Percentiles rank a stretch among this genome's conserved stretches.
phyloP scores from a whole-genome alignment of 1,284 basidiomycete genomes.

The Mycosarcoma maydis region DNA sequence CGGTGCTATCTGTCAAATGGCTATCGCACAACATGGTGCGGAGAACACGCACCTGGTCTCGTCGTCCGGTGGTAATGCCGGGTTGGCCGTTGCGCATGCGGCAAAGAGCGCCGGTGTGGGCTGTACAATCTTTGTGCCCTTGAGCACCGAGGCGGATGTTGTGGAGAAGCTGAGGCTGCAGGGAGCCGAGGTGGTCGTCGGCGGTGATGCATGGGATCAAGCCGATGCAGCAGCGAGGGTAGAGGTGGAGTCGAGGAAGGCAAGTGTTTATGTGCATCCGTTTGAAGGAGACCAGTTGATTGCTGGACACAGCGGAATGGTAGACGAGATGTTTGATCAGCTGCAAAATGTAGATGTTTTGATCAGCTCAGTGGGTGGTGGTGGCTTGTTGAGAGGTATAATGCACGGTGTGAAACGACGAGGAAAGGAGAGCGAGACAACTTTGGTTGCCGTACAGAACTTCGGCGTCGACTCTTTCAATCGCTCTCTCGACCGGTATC shows the following conservation, averaged over 20 bases:
- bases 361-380: slow-evolving; percentile 32
- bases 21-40: slow-evolving; percentile 3
- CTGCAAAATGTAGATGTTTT: slow-evolving; percentile 13
- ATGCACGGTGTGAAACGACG: slow-evolving; percentile 8
- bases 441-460: slow-evolving; percentile 48
- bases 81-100: slow-evolving; percentile 58
- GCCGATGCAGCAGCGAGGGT: slow-evolving; percentile 36
- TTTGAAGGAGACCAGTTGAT: slow-evolving; percentile 60
- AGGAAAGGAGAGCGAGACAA: neutral
- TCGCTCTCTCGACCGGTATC: slow-evolving; percentile 23
- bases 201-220: slow-evolving; percentile 33
- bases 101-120: slow-evolving; percentile 44
- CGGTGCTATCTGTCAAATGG: slow-evolving; percentile 27
- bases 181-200: slow-evolving; percentile 48
- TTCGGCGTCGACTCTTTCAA: slow-evolving; percentile 53
- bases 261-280: slow-evolving; percentile 55
- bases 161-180: slow-evolving; percentile 36
- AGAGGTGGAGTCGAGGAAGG: slow-evolving; percentile 15
- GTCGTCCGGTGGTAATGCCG: slow-evolving; percentile 66
- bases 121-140: slow-evolving; percentile 62
- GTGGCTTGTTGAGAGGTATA: slow-evolving; percentile 31
- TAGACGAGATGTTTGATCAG: slow-evolving; percentile 31
- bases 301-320: slow-evolving; percentile 53
- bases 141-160: slow-evolving; percentile 34
- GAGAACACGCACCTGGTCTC: slow-evolving; percentile 52